Base-by-base conservation (phyloP, 23 red algal species). In the Gracilaria gracilis region DNA sequence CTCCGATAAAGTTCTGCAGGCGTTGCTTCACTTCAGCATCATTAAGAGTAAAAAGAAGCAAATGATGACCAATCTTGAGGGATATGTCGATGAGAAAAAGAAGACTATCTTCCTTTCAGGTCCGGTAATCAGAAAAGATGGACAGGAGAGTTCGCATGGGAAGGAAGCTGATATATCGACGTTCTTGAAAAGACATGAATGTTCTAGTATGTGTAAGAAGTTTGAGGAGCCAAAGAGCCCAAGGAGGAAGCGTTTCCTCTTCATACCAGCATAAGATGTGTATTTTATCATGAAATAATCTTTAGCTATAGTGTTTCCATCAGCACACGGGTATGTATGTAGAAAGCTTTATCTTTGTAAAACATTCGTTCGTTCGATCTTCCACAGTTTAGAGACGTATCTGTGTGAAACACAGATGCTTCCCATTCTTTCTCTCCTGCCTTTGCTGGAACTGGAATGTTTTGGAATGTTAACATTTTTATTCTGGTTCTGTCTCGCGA, bases 1-100 rank as follows among this genome's bases (percentile, higher is more conserved):
- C 4, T 77, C 21, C 5, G 40, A 77, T 31, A 25, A 51, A 20
- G 31, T 77, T 11, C 23, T 77, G 23, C 72, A 77, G 13, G 72
- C 72, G 0, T 31, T 77, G 72, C 17, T 77, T 1, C 72, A 77
- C 20, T 77, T 77, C 42, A 77, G 72, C 72, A 77, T 77, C 72
- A 49, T 16, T 0, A 27, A 37, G 32, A 77, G 40, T 31, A 25
- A 31, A 6, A 3, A 51, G 4, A 50, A 31, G 19, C 40, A 33
- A 15, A 77, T 77, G 46, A 46, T 77, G 72, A 51, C 72, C 38
- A 51, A 77, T 20, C 46, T 77, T 4, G 46, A 77, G 39, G 72
- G 72, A 77, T 77, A 1, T 46, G 72, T 77, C 25, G 42, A 51
- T 15, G 46, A 31, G 28, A 51, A 51, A 27, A 50, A 29, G 21